Evolutionary conservation across 495 filamentous ascomycete genomes (phyloP).

Genomic region (Aspergillus diversus): DNA sequence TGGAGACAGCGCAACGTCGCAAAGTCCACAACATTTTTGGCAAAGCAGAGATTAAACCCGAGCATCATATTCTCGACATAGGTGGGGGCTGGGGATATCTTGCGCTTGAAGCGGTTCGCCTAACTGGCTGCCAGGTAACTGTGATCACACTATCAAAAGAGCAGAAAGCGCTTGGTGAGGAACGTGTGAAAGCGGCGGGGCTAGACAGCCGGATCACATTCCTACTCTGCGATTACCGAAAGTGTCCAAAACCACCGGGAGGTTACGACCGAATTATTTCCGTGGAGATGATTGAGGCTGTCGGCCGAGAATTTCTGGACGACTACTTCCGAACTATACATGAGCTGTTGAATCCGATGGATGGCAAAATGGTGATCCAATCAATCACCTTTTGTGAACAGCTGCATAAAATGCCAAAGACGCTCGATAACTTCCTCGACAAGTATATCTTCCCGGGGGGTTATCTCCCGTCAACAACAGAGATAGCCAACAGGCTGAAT

Average conservation of each 20-base stretch:
- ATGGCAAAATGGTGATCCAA: not conserved
- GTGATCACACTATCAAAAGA: constrained; percentile 62
- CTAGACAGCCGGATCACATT: constrained; percentile 58
- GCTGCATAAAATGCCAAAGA: constrained; percentile 29
- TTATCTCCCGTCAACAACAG: constrained; percentile 65
- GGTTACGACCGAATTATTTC: constrained; percentile 69
- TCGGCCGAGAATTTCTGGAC: constrained; percentile 43
- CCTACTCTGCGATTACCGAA: constrained; percentile 63
- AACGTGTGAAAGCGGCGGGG: constrained; percentile 55
- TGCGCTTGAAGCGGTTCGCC: constrained; percentile 61
- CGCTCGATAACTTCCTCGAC: constrained; percentile 62
- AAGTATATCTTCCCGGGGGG: constrained; percentile 76
- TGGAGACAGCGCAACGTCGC: constrained; percentile 64
- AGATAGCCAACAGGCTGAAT: constrained; percentile 59
- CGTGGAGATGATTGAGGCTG: constrained; percentile 62
- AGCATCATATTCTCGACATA: constrained; percentile 71
- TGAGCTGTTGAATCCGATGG: not conserved
- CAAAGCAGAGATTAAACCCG: constrained; percentile 59
- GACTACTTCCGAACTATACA: not conserved
- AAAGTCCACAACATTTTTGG: constrained; percentile 66
- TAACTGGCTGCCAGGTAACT: constrained; percentile 66
- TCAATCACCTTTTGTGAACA: not conserved
- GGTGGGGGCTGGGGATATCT: constrained; percentile 72
- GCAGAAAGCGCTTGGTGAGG: constrained; percentile 62
- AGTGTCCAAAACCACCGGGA: constrained; percentile 50